Base-by-base conservation (phyloP, 495 filamentous ascomycete species). In the Neurospora sublineolata region DNA sequence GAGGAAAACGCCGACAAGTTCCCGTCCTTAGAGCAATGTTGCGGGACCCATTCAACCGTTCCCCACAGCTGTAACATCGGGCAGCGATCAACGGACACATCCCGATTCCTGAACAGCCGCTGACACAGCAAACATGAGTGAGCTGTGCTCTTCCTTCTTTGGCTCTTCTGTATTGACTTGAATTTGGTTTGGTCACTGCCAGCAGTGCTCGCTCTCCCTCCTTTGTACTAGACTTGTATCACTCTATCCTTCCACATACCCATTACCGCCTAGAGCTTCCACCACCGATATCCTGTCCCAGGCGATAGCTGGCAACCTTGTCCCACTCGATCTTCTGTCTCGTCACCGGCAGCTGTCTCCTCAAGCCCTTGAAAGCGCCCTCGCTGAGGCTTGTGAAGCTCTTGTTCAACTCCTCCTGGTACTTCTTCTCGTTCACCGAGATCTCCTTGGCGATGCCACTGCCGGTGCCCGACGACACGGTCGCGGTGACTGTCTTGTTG, bases 291-390 rank as follows among this genome's bases (percentile, higher is more conserved):
- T 90, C 90, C 80, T 92, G 89, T 69, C 89, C 90, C 77, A 97
- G 82, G 70, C 93, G 82, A 82, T 99, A 99, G 73, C 93, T 94
- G n/a, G 92, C 90, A 74, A 99, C 93, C 85, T 97, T 98, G 81
- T 99, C 95, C 96, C 96, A 99, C 82, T 98, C 95, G 69, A 99
- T 93, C 86, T 97, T 97, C 85, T 99, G 96, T 79, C 96, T 88
- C 72, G 95, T 98, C 46, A 99, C 91, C 9, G 96, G 96, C 77
- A 99, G 83, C 81, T 98, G 96, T 79, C 96, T 87, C 75, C 96
- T 87, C 77, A 99, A 83, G 14, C 88, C 87, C 88, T 98, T 98
- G 83, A 99, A 99, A 5, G 92, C 90, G 2, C 93, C 94, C 84
- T 99, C 95, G 76, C 92, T 93, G 80, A 98, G 84, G 72, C 85